Conservation (phyloP, 2,329 filamentous ascomycete species). For the Plectosphaerella cucumerina region DNA sequence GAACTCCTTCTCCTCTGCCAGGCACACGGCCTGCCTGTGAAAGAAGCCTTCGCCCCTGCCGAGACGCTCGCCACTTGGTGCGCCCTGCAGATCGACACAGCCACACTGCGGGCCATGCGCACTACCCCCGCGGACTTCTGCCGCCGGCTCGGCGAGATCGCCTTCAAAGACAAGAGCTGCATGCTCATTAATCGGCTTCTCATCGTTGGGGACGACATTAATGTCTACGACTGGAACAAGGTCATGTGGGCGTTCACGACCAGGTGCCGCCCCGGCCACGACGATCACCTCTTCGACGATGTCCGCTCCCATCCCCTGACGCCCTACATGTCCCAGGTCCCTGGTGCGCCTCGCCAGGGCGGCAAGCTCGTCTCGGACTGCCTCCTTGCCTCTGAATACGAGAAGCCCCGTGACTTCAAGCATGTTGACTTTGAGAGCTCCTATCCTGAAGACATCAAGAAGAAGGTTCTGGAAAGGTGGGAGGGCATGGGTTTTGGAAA, state of each 20-base stretch:
- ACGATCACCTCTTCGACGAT: constrained; percentile 42
- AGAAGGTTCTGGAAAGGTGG: constrained; percentile 21
- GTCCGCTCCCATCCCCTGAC: constrained; percentile 37
- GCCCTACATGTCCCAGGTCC: constrained; percentile 42
- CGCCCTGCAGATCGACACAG: constrained; percentile 53
- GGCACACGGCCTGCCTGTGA: constrained; percentile 32
- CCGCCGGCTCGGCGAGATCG: constrained; percentile 33
- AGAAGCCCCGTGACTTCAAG: constrained; percentile 23
- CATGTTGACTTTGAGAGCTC: constrained; percentile 26
- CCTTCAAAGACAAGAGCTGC: constrained; percentile 37
- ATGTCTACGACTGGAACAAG: constrained; percentile 39
- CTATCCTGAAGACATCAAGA: constrained; percentile 32
- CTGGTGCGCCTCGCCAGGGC: constrained; percentile 16
- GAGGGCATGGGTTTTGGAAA: background rate
- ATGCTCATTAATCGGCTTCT: constrained; percentile 38
- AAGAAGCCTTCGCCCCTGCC: constrained; percentile 37
- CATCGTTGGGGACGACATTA: constrained; percentile 44
- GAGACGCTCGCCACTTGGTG: constrained; percentile 45
- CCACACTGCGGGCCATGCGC: too few relatives aligned
- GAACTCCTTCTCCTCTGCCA: constrained; percentile 33
- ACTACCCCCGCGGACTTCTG: constrained; percentile 35
- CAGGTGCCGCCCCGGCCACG: constrained; percentile 36
- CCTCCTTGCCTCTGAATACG: constrained; percentile 37
- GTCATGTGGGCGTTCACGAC: constrained; percentile 46
- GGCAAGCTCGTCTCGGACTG: constrained; percentile 44